Percentiles rank a stretch among this genome's conserved stretches.
These are phyloP conservation scores for Ceratocystis lukuohia DNA, from an alignment of 2,329 filamentous ascomycete genomes.

Conservation along the genomic window DNA sequence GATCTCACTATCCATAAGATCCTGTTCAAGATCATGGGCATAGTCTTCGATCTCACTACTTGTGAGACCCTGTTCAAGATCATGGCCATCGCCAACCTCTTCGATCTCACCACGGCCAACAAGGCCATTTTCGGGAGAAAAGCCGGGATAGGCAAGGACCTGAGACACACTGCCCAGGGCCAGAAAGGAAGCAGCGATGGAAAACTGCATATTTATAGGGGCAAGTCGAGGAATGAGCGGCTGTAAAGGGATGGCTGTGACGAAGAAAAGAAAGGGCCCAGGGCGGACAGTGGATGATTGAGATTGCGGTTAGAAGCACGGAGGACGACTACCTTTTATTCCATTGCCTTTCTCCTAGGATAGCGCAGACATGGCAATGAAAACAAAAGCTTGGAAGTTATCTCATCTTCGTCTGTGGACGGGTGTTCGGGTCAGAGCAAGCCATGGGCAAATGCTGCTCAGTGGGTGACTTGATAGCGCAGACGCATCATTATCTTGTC, in stretches of 20 bases:
- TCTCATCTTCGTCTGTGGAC: background rate
- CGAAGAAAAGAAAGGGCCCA: background rate
- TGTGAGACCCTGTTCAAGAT: too few relatives aligned
- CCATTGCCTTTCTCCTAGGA: background rate
- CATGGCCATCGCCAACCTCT: too few relatives aligned
- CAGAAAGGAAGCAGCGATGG: conserved; percentile 6
- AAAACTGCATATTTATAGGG: conserved; percentile 10
- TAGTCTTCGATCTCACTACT: too few relatives aligned
- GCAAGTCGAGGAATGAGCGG: background rate
- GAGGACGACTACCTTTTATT: background rate
- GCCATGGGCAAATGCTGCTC: background rate
- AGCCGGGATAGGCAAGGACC: conserved; percentile 13
- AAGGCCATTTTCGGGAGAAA: background rate
- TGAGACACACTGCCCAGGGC: conserved; percentile 14
- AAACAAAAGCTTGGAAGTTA: background rate
- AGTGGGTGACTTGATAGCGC: background rate
- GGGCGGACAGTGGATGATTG: background rate
- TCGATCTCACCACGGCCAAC: too few relatives aligned
- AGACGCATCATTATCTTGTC: background rate
- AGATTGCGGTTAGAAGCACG: background rate
- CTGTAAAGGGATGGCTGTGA: background rate
- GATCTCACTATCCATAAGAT: background rate
- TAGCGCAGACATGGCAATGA: too few relatives aligned
- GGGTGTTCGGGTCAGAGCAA: background rate
- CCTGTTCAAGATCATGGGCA: background rate